Base-by-base conservation (phyloP, 441 rosid species). In the Omphalea diandra region DNA sequence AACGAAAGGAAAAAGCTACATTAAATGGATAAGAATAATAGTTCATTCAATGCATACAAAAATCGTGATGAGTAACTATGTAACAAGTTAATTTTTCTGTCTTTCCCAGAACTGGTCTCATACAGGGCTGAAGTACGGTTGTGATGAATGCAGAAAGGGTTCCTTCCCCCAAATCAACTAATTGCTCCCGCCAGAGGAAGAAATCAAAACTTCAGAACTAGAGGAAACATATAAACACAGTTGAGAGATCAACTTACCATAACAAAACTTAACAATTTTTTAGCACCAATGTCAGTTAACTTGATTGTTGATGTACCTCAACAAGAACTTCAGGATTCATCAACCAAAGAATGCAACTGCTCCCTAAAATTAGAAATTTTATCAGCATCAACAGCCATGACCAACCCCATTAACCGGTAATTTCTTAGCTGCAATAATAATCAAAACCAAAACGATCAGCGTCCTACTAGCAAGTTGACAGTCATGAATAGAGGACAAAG, bases 341-440 rank as follows among this genome's bases (percentile, higher is more conserved):
- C 76, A 14, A 88, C 77, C 73, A 87, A 72, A 65, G 91, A 80
- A 67, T 73, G 86, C 79, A 93, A 65, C 83, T 82, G 76, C 82
- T 81, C 69, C 24, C 80, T 83, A 77, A 94, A 88, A 32, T 80
- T 65, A 31, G 84, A 72, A 53, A 86, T 67, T 72, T 78, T 79
- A 65, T 83, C 80, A 49, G 94, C 91, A 67, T 84, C 78, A 22
- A 94, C 82, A 15, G 75, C 86, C 95, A 94, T 83, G 71, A 87
- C 91, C 22, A 94, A 78, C 61, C 97, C 97, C 75, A 66, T 87
- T 66, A 84, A 47, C 64, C 65, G 81, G 83, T 91, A 89, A 67
- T 86, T 81, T 76, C 77, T 87, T 52, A 91, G 85, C 98, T 94
- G 88, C 79, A 60, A 67, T 36, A 67, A 32, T 29, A 32, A 53